phyloP scores from a whole-genome alignment of 768 basidiomycete species.

The Xerocomellus dryophilus region DNA sequence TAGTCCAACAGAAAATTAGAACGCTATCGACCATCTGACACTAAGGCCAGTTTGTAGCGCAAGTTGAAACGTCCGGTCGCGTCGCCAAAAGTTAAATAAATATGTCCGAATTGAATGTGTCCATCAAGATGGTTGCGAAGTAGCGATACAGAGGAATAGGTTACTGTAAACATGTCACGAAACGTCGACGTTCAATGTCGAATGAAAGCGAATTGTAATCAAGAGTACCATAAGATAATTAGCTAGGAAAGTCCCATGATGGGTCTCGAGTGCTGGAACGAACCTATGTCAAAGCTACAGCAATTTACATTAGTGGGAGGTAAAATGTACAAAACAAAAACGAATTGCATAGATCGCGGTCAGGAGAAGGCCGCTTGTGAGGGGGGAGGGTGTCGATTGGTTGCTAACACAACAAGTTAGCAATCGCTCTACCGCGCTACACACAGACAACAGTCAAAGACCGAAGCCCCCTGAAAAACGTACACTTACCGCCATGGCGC shows the following conservation, averaged over 20 bases:
- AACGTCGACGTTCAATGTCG: not conserved
- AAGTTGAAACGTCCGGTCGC: not conserved
- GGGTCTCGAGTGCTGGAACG: not conserved
- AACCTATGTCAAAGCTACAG: slow-evolving; percentile 19
- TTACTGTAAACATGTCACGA: not conserved
- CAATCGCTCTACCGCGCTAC: slow-evolving; percentile 20
- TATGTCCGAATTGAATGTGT: not conserved
- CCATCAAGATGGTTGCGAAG: slow-evolving; percentile 3
- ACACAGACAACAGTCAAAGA: slow-evolving; percentile 13
- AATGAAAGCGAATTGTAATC: not conserved
- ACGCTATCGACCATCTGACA: not conserved
- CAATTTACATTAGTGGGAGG: slow-evolving; percentile 5
- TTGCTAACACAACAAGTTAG: slow-evolving; percentile 19
- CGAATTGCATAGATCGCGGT: not conserved
- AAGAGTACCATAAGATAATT: slow-evolving; percentile 2
- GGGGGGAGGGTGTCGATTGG: not conserved
- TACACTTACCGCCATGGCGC: slow-evolving; percentile 47
- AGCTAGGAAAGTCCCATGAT: not conserved
- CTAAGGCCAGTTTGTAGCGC: too few relatives aligned
- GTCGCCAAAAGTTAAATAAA: not conserved
- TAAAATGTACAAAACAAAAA: slow-evolving; percentile 4
- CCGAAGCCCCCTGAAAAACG: slow-evolving; percentile 10
- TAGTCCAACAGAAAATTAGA: not conserved
- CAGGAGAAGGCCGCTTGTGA: not conserved
- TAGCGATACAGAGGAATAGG: slow-evolving; percentile 14